Percentiles rank a stretch among this genome's conserved stretches.
These are phyloP conservation scores for Myotisia sp. DNA, from an alignment of 2,329 filamentous ascomycete genomes.

Conservation along the genomic window DNA sequence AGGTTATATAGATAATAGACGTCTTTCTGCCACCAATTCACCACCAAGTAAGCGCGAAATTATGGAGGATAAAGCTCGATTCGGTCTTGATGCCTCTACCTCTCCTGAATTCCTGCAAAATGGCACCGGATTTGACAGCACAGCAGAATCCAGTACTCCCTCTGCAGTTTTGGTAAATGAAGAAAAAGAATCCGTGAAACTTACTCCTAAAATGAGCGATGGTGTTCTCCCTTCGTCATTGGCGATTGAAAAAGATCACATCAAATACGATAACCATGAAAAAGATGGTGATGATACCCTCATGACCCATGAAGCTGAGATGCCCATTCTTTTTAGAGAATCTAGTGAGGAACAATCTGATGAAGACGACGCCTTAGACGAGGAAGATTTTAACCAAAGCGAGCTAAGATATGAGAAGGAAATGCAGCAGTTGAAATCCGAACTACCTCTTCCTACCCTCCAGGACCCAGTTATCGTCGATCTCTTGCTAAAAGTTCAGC, in stretches of 20 bases:
- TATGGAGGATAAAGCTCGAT: no score
- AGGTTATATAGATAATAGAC: constrained; percentile 18
- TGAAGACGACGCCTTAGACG: constrained; percentile 33
- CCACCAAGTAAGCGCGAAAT: constrained; percentile 20
- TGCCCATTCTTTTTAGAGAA: constrained; percentile 20
- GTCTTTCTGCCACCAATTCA: constrained; percentile 8
- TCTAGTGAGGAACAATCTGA: constrained; percentile 31
- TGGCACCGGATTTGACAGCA: no score
- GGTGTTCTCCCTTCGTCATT: no score
- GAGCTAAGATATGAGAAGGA: constrained; percentile 33
- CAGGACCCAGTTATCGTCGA: constrained; percentile 29
- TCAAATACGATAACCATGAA: no score
- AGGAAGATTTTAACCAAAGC: constrained; percentile 34
- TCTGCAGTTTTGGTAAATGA: no score
- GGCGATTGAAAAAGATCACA: no score
- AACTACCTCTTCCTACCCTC: constrained; percentile 29
- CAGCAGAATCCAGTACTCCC: no score
- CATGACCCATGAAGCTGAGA: constrained; percentile 11
- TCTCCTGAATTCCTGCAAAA: no score
- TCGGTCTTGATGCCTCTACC: no score
- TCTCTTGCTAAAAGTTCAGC: constrained; percentile 30
- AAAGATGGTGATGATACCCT: constrained; percentile 8
- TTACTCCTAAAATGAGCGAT: no score
- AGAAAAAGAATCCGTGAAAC: no score
- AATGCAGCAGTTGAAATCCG: constrained; percentile 28